These are phyloP conservation scores for Colletotrichum spinosum DNA, from an alignment of 2,329 filamentous ascomycete genomes.

Conservation along the genomic window DNA sequence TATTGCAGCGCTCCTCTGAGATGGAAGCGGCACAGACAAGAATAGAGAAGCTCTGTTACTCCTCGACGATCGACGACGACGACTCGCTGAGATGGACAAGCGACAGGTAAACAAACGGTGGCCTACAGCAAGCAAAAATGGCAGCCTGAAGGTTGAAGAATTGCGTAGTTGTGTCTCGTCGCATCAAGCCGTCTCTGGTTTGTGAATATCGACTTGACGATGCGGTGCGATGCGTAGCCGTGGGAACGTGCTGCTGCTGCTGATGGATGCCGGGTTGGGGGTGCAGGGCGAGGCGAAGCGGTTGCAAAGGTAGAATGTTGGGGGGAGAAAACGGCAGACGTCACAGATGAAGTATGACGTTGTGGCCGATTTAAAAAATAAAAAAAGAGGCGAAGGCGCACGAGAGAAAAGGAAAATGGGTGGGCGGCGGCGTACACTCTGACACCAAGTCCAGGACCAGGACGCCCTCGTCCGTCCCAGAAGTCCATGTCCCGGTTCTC, in stretches of 20 bases:
- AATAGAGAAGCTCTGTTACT: conserved; percentile 23
- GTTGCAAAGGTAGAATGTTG: conserved; percentile 28
- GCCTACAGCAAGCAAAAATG: conserved; percentile 7
- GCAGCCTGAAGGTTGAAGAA: background rate
- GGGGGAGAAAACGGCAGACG: conserved; percentile 50
- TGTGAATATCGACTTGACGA: background rate
- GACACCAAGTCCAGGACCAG: conserved; percentile 36
- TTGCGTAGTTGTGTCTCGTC: conserved; percentile 25
- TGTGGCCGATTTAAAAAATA: conserved; percentile 46
- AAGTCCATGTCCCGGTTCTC: conserved; percentile 13
- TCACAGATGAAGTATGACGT: conserved; percentile 58
- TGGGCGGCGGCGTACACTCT: conserved; percentile 36
- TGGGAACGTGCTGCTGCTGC: conserved; percentile 19
- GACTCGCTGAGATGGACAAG: conserved; percentile 9
- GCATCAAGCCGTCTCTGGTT: background rate
- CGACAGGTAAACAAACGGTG: conserved; percentile 7
- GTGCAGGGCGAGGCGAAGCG: conserved; percentile 35
- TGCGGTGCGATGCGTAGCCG: conserved; percentile 28
- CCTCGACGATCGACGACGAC: conserved; percentile 30
- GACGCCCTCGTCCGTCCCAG: conserved; percentile 2
- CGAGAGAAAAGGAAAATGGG: conserved; percentile 47
- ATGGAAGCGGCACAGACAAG: conserved; percentile 27
- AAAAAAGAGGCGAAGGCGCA: conserved; percentile 38
- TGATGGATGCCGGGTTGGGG: conserved; percentile 9
- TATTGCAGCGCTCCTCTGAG: conserved; percentile 38